Conservation (phyloP, 306 rosid species). For the Malus asiatica region DNA sequence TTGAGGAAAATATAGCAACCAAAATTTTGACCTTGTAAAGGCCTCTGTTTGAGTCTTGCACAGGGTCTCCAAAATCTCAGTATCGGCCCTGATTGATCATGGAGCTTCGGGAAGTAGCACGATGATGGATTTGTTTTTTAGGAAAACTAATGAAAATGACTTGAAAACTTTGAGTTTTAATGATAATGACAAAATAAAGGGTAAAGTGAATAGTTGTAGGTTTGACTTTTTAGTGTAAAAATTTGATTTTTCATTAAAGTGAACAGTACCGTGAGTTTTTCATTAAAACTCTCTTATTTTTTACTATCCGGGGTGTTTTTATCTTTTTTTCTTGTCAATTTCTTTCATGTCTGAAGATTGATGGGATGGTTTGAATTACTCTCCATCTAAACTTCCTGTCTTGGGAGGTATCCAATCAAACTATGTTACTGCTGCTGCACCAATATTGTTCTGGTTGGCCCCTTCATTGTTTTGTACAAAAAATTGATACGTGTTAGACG, state of each 20-base stretch:
- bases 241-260: too few species aligned
- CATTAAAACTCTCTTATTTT: not conserved
- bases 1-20: too few species aligned
- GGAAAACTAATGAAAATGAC: too few species aligned
- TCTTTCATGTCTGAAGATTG: not conserved
- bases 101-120: conserved; percentile 28
- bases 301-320: not conserved
- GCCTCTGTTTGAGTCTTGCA: too few species aligned
- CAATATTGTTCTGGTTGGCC: not conserved
- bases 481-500: not conserved
- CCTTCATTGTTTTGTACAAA: not conserved
- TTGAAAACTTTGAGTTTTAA: too few species aligned
- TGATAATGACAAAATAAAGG: too few species aligned
- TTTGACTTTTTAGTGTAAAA: too few species aligned
- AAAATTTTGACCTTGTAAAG: too few species aligned
- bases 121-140: conserved; percentile 12
- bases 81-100: not conserved
- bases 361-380: conserved; percentile 11
- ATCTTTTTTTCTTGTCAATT: not conserved
- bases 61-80: too few species aligned
- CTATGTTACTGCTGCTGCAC: not conserved
- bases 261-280: too few species aligned
- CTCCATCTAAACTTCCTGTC: not conserved
- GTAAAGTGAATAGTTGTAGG: too few species aligned
- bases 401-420: conserved; percentile 4